A percentile compares a stretch with the other conserved stretches of the same genome.
Conservation (phyloP, 352 stramenopile species). For the Peronospora destructor region DNA sequence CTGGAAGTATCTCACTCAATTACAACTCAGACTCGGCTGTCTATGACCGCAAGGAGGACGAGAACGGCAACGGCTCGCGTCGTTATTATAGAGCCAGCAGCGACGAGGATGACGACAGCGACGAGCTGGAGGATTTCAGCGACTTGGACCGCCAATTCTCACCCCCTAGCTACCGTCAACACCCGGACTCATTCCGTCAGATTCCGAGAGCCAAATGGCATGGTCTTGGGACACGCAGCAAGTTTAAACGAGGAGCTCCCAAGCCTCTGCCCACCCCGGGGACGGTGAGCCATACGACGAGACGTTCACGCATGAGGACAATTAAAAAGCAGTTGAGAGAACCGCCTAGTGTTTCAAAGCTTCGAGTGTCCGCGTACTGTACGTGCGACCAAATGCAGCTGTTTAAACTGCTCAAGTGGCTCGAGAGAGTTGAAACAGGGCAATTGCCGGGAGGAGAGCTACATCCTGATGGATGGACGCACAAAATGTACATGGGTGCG, state of each 20-base stretch:
- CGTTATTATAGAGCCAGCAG: conserved; percentile 14
- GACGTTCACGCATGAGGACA: conserved; percentile 73
- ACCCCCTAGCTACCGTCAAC: conserved; percentile 34
- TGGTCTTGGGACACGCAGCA: conserved; percentile 36
- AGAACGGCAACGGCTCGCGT: conserved; percentile 12
- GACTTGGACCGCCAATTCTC: conserved; percentile 41
- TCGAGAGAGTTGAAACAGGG: conserved; percentile 69
- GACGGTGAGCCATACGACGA: conserved; percentile 62
- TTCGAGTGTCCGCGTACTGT: conserved; percentile 80
- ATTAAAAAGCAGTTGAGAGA: conserved; percentile 80
- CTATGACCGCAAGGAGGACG: conserved; percentile 45
- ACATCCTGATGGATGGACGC: conserved; percentile 66
- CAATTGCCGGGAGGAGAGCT: conserved; percentile 71
- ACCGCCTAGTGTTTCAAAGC: conserved; percentile 62
- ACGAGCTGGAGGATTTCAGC: conserved; percentile 29
- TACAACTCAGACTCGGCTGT: conserved; percentile 85
- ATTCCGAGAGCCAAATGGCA: conserved; percentile 60
- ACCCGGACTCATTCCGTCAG: conserved; percentile 22
- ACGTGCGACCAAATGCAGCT: conserved; percentile 77
- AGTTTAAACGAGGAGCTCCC: conserved; percentile 40
- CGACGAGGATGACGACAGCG: conserved; percentile 30
- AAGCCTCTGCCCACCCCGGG: conserved; percentile 31
- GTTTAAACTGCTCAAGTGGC: conserved; percentile 86
- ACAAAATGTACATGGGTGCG: conserved; percentile 86
- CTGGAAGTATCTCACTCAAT: conserved; percentile 49